Evolutionary conservation across 1,284 basidiomycete genomes (phyloP).

Genomic region (Exsudoporus floridanus): DNA sequence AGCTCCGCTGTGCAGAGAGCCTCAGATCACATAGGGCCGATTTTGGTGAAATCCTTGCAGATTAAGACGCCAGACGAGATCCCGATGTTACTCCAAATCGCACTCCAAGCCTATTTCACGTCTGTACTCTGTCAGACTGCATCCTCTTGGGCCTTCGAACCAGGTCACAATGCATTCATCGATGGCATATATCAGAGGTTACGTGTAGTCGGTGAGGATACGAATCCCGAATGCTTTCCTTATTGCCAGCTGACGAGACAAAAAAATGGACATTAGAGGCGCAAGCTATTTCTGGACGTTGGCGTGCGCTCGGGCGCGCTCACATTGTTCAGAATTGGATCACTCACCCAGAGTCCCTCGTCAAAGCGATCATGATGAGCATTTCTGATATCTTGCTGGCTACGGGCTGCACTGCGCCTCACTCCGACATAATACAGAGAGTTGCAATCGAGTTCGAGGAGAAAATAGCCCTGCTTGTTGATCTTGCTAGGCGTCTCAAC

Average conservation of each 20-base stretch:
- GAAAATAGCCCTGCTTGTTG: constrained; percentile 18
- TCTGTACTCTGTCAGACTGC: background rate
- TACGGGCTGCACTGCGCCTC: constrained; percentile 15
- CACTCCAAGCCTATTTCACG: constrained; percentile 8
- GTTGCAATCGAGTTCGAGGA: constrained; percentile 16
- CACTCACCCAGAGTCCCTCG: background rate
- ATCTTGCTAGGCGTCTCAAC: constrained; percentile 18
- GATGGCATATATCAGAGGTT: constrained; percentile 8
- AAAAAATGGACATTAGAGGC: constrained; percentile 2
- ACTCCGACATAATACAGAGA: constrained; percentile 7
- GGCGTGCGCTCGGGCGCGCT: constrained; percentile 9
- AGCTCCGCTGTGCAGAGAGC: background rate
- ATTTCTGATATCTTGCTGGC: constrained; percentile 17
- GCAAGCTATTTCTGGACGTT: constrained; percentile 10
- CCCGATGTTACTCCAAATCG: constrained; percentile 10
- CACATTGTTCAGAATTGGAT: background rate
- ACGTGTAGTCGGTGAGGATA: constrained; percentile 11
- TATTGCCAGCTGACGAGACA: background rate
- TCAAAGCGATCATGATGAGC: background rate
- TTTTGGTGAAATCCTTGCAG: constrained; percentile 2
- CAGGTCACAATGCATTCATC: constrained; percentile 5
- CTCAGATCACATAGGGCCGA: background rate
- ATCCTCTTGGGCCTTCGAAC: constrained; percentile 12
- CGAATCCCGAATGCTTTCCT: too few species aligned
- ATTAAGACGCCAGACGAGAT: background rate